phyloP scores from a whole-genome alignment of 208 protist species.

The Herpetomonas samuelpessoai region DNA sequence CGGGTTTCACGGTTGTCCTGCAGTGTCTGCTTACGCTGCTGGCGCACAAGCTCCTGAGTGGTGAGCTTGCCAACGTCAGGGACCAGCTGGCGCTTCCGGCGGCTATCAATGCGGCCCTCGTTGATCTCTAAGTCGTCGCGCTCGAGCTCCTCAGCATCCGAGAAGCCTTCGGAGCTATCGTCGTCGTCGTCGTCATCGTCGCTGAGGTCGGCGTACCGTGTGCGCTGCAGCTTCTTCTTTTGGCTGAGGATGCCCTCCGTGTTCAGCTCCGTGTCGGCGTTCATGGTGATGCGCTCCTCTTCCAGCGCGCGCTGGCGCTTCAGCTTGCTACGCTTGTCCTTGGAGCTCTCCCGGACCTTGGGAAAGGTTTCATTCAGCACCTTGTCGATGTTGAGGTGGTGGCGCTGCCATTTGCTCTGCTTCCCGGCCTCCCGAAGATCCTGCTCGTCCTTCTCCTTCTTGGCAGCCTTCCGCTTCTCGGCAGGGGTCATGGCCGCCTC shows the following conservation, averaged over 20 bases:
- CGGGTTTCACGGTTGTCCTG: constrained; percentile 77
- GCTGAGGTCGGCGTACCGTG: constrained; percentile 47
- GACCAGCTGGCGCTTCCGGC: constrained; percentile 67
- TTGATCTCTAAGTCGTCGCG: constrained; percentile 55
- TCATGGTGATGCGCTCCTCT: constrained; percentile 79
- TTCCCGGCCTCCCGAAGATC: constrained; percentile 48
- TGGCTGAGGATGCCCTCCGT: constrained; percentile 7
- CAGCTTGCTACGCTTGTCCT: constrained; percentile 21
- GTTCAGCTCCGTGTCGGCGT: constrained; percentile 28
- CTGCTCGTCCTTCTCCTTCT: constrained; percentile 36
- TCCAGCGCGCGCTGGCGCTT: constrained; percentile 54
- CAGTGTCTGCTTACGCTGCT: constrained; percentile 77
- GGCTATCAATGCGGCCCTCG: constrained; percentile 65
- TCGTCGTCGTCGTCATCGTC: constrained; percentile 25
- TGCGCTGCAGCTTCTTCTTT: constrained; percentile 27
- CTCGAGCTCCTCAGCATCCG: constrained; percentile 40
- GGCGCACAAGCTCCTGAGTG: constrained; percentile 78
- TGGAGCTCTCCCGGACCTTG: constrained; percentile 44
- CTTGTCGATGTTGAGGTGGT: constrained; percentile 84
- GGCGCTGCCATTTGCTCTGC: constrained; percentile 73
- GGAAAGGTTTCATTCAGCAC: constrained; percentile 84
- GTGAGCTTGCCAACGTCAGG: constrained; percentile 71
- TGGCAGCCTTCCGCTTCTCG: constrained; percentile 17
- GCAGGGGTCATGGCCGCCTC: constrained; percentile 19
- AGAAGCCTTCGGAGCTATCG: constrained; percentile 21